Evolutionary conservation across 1,139 yeast genomes (phyloP).

Genomic region (Saccharomyces hybrid): DNA sequence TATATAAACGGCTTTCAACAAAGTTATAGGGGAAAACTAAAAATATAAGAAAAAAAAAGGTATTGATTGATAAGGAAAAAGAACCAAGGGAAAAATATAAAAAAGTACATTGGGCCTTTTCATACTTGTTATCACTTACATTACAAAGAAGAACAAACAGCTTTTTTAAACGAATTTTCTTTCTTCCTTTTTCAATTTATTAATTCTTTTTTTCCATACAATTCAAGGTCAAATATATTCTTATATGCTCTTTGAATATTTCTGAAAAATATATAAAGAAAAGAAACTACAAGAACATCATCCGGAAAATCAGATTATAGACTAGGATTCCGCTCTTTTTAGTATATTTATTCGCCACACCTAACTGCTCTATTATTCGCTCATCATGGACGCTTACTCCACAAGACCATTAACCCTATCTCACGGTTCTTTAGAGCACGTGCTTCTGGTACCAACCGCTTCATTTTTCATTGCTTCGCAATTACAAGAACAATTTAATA

Average conservation of each 20-base stretch:
- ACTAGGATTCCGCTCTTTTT: background rate
- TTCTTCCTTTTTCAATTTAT: background rate
- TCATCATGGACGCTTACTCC: conserved; percentile 33
- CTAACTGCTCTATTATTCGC: background rate
- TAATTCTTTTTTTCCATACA: background rate
- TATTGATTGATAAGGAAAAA: background rate
- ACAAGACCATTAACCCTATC: conserved; percentile 73
- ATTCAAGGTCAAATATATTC: background rate
- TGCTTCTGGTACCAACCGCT: conserved; percentile 77
- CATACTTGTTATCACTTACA: background rate
- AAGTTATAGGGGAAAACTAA: background rate
- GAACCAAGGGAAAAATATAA: background rate
- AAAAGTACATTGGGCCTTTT: background rate
- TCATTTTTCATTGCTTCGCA: conserved; percentile 77
- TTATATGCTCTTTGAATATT: conserved; percentile 1
- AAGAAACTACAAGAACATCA: background rate
- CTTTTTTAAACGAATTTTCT: background rate
- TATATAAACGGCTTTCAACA: conserved; percentile 1
- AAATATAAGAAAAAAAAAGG: background rate
- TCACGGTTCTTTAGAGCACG: conserved; percentile 85
- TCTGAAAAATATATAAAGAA: background rate
- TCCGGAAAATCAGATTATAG: background rate
- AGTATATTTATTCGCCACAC: conserved; percentile 1
- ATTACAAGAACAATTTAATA: conserved; percentile 76
- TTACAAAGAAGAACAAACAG: background rate